Conservation (phyloP, 441 rosid species). For the Arabidopsis hybrid region DNA sequence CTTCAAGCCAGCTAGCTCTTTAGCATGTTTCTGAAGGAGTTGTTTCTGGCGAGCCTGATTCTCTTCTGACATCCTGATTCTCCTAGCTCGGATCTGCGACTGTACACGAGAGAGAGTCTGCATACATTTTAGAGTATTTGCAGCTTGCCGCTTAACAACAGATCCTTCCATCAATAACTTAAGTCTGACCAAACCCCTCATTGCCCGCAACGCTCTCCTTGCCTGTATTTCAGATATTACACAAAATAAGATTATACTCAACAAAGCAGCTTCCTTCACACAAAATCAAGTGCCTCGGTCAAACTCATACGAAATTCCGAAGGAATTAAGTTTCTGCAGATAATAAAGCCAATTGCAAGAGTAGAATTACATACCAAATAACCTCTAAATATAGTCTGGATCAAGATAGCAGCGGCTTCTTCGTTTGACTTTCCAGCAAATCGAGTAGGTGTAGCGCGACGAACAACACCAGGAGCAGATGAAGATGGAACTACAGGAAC, state of each 20-base stretch:
- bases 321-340: background rate
- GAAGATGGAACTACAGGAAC: slow-evolving; percentile 46
- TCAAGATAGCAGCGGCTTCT: slow-evolving; percentile 82
- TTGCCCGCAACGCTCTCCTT: slow-evolving; percentile 74
- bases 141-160: slow-evolving; percentile 81
- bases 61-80: slow-evolving; percentile 88
- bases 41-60: slow-evolving; percentile 88
- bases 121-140: slow-evolving; percentile 78
- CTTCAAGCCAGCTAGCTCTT: slow-evolving; percentile 71
- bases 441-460: slow-evolving; percentile 42
- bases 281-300: background rate
- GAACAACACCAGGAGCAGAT: slow-evolving; percentile 54
- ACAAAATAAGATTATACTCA: slow-evolving; percentile 5
- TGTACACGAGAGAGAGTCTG: slow-evolving; percentile 87
- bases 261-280: background rate
- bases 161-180: slow-evolving; percentile 85
- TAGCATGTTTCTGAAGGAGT: slow-evolving; percentile 87
- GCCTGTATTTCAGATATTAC: slow-evolving; percentile 55
- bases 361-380: slow-evolving; percentile 58
- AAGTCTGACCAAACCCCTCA: slow-evolving; percentile 81
- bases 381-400: slow-evolving; percentile 89
- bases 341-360: background rate
- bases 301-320: background rate
- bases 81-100: slow-evolving; percentile 75
- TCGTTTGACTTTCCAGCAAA: slow-evolving; percentile 71